Evolutionary conservation across 176 grass and related monocot species (phyloP).

Genomic region (Pharus latifolius): DNA sequence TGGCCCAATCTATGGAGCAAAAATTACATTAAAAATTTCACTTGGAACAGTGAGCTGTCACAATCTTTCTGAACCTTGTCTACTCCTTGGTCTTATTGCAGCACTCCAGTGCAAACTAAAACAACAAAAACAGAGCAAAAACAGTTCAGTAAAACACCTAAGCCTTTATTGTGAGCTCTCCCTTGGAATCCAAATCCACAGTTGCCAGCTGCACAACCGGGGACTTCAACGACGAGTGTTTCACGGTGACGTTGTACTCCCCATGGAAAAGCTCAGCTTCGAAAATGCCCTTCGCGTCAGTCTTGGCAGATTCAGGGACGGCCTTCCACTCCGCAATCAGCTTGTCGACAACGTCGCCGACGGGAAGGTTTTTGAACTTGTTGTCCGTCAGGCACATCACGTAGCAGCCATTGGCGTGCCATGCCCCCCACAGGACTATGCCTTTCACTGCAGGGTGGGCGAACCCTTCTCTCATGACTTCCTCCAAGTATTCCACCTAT

Average conservation of each 20-base stretch:
- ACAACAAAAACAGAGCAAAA: too few species aligned
- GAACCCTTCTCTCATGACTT: conserved; percentile 69
- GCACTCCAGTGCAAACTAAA: too few species aligned
- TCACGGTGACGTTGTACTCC: conserved; percentile 44
- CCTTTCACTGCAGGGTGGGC: conserved; percentile 57
- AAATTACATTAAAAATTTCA: too few species aligned
- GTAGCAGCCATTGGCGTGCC: conserved; percentile 50
- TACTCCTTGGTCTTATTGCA: too few species aligned
- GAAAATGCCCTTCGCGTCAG: conserved; percentile 18
- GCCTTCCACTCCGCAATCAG: conserved; percentile 67
- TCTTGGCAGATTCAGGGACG: not conserved
- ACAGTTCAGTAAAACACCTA: too few species aligned
- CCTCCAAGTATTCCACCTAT: conserved; percentile 47
- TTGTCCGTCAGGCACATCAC: conserved; percentile 77
- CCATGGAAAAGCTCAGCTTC: conserved; percentile 42
- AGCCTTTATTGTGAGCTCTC: too few species aligned
- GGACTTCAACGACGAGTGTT: conserved; percentile 19
- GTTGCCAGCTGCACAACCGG: not conserved
- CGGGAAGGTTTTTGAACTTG: conserved; percentile 59
- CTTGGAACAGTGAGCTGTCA: too few species aligned
- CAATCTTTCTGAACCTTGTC: too few species aligned
- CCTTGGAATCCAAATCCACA: not conserved
- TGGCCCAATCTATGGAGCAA: too few species aligned
- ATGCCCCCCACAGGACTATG: conserved; percentile 72
- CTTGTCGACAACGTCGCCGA: conserved; percentile 59